phyloP scores from a whole-genome alignment of 1,139 yeast species.

The Wickerhamiella pararugosa region DNA sequence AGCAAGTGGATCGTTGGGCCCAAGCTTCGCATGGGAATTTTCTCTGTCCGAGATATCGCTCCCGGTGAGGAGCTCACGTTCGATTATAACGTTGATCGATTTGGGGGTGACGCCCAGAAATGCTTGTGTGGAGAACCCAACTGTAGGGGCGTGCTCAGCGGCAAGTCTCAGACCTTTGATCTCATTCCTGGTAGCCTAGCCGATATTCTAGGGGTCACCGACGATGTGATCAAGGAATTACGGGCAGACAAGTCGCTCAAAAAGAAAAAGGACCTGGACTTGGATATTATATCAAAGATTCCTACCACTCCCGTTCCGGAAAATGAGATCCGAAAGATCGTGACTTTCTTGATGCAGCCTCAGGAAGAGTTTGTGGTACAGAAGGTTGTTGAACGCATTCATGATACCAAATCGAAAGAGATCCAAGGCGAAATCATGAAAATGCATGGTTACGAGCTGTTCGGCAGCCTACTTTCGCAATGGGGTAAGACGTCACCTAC shows the following conservation, averaged over 20 bases:
- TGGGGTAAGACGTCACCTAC: constrained; percentile 28
- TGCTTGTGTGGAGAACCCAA: constrained; percentile 90
- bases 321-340: constrained; percentile 53
- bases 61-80: constrained; percentile 86
- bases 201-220: constrained; percentile 71
- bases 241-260: constrained; percentile 25
- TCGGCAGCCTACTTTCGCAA: constrained; percentile 43
- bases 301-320: constrained; percentile 37
- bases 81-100: constrained; percentile 91
- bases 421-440: constrained; percentile 49
- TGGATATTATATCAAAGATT: constrained; percentile 46
- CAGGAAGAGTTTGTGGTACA: constrained; percentile 53
- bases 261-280: constrained; percentile 36
- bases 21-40: constrained; percentile 85
- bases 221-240: constrained; percentile 31
- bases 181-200: constrained; percentile 74
- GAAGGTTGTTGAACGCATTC: constrained; percentile 54
- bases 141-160: constrained; percentile 89
- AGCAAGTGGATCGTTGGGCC: constrained; percentile 97
- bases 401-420: constrained; percentile 38
- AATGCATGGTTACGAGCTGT: constrained; percentile 77
- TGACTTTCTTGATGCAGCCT: constrained; percentile 67
- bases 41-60: constrained; percentile 59
- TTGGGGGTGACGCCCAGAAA: constrained; percentile 87
- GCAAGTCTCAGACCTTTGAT: constrained; percentile 89